Evolutionary conservation across 228 moss, liverwort and hornwort species (phyloP), one percentile per base, ranked within the genome.

Genomic region (Sphagnum fallax): DNA sequence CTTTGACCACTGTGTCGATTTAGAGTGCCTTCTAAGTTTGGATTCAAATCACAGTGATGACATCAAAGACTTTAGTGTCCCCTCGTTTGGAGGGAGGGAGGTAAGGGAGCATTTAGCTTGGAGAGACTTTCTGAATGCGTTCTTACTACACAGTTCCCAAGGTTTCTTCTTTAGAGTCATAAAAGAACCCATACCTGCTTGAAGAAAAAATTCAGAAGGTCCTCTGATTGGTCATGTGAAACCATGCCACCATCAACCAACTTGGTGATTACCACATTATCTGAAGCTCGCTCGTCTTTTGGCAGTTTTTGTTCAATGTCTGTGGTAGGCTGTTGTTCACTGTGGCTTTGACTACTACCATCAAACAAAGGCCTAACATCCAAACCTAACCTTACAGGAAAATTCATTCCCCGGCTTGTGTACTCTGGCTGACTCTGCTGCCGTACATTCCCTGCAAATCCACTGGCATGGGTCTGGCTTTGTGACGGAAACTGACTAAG

Each of bases 371-470:
- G 73, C 55, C 82, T 74, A 47, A 82, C 84, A 62, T 82, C 88
- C 78, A 80, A 76, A 16, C 76, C 80, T 55, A 82, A 80, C 74
- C 87, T 83, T 70, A 71, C 80, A 61, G 80, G 81, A 66, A 78
- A 83, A 74, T 66, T 83, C 72, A 72, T 72, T 55, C 14, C 78
- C 68, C 80, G 80, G 51, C 78, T 70, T 6, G 65, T 18, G 52
- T 82, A 86, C 11, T 73, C 59, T 57, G 82, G 82, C 58, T 79
- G 65, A 49, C 65, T 13, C 6, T 65, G 65, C 65, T 48, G 65
- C 65, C 65, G 48, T 12, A 48, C 75, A 67, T 73, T 67, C 8
- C 76, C 74, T 10, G 73, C 82, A 71, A 83, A 83, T 47, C 87
- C 83, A 58, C 70, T 73, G 70, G 80, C 83, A 69, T 76, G 76